A percentile compares a stretch with the other conserved stretches of the same genome.
These are phyloP conservation scores for Scheffersomyces spartinae DNA, from an alignment of 805 yeast species.

Conservation along the genomic window DNA sequence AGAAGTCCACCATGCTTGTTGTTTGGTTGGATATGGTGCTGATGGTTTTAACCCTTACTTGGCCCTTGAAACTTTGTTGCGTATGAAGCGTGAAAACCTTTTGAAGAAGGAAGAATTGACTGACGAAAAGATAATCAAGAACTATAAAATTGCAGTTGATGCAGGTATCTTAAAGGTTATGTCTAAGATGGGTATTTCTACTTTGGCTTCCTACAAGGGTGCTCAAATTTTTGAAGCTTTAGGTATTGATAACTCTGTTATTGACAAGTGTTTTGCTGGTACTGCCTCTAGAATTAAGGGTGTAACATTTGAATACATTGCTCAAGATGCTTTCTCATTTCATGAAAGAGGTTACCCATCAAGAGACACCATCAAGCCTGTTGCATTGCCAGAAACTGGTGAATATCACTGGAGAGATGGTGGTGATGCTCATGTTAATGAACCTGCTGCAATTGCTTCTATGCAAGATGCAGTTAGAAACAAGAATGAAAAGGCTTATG, in stretches of 20 bases:
- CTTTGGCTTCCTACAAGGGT: conserved; percentile 96
- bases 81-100: conserved; percentile 74
- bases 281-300: conserved; percentile 96
- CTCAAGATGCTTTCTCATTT: conserved; percentile 90
- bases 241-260: conserved; percentile 91
- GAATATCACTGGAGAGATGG: conserved; percentile 99
- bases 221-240: conserved; percentile 97
- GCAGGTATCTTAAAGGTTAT: conserved; percentile 91
- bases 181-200: conserved; percentile 99
- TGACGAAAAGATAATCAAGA: conserved; percentile 51
- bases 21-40: conserved; percentile 92
- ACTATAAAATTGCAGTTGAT: conserved; percentile 78
- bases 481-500: conserved; percentile 89
- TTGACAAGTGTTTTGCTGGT: conserved; percentile 92
- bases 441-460: conserved; percentile 89
- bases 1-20: conserved; percentile 94
- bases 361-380: conserved; percentile 57
- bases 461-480: conserved; percentile 97
- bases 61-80: conserved; percentile 78
- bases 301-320: conserved; percentile 88
- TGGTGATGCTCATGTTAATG: conserved; percentile 91
- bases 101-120: conserved; percentile 42
- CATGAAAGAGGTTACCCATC: conserved; percentile 89
- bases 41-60: conserved; percentile 93
- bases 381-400: conserved; percentile 84